These are phyloP conservation scores for Cladosporium sp. DNA, from an alignment of 2,329 filamentous ascomycete genomes.

Conservation along the genomic window DNA sequence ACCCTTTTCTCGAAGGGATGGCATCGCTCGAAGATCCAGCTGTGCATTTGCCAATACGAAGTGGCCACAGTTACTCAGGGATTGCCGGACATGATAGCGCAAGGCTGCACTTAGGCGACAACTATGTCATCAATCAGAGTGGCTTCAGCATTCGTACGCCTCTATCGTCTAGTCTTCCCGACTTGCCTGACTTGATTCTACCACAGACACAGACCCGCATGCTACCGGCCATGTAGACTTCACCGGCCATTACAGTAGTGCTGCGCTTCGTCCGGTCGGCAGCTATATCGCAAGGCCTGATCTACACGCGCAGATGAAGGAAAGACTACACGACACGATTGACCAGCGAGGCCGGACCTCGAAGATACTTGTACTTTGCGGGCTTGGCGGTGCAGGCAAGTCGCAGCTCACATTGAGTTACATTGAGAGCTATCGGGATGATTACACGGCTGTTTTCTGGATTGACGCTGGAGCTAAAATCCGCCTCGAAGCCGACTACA, in stretches of 20 bases:
- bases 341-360: neutral
- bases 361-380: constrained; percentile 19
- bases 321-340: constrained; percentile 8
- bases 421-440: constrained; percentile 23
- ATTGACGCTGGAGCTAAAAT: constrained; percentile 25
- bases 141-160: neutral
- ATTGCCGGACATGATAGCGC: neutral
- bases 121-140: neutral
- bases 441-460: constrained; percentile 32
- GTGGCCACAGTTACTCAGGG: neutral
- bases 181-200: neutral
- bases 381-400: constrained; percentile 32
- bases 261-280: neutral
- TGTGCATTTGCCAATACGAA: neutral
- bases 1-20: neutral
- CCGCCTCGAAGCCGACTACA: neutral
- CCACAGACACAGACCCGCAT: neutral
- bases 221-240: neutral
- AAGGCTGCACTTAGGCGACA: neutral
- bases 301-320: neutral
- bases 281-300: constrained; percentile 1
- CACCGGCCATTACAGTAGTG: constrained; percentile 5
- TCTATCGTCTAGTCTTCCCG: neutral
- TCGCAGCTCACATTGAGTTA: constrained; percentile 30
- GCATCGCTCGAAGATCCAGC: neutral